Conservation (phyloP, 2,329 filamentous ascomycete species). For the Dactylella cylindrospora region DNA sequence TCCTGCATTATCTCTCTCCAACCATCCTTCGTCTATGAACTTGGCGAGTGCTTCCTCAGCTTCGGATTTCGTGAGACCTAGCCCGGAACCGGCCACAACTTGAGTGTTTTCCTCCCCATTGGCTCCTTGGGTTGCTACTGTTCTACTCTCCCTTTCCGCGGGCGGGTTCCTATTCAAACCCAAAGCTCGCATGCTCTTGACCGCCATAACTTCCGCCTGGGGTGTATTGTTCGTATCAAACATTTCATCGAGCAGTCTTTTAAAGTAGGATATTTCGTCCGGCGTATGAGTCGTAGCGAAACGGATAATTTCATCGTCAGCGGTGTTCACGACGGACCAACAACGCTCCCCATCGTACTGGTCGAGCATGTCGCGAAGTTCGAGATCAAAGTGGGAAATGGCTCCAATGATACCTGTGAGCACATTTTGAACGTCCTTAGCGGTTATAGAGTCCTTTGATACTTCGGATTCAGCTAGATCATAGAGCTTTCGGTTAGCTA, state of each 20-base stretch:
- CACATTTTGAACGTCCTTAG: constrained; percentile 68
- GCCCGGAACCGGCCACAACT: constrained; percentile 49
- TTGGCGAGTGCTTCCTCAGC: constrained; percentile 71
- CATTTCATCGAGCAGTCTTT: constrained; percentile 83
- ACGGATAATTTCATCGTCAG: constrained; percentile 80
- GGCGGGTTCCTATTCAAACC: constrained; percentile 61
- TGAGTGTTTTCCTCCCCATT: constrained; percentile 51
- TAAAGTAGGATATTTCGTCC: constrained; percentile 87
- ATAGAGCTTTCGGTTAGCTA: not conserved
- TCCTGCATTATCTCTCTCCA: constrained; percentile 66
- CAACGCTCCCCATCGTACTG: constrained; percentile 66
- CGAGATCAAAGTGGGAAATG: constrained; percentile 79
- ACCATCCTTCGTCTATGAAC: constrained; percentile 79
- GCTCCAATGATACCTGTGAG: constrained; percentile 70
- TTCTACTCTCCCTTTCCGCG: constrained; percentile 50
- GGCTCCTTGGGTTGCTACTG: constrained; percentile 46
- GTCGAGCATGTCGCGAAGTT: constrained; percentile 74
- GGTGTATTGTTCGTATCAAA: constrained; percentile 84
- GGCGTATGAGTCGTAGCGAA: constrained; percentile 76
- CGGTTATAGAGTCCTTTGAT: constrained; percentile 59
- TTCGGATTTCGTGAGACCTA: constrained; percentile 71
- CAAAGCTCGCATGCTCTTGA: constrained; percentile 76
- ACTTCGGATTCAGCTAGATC: constrained; percentile 58
- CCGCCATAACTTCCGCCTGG: constrained; percentile 77
- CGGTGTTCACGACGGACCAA: constrained; percentile 84